Conservation (phyloP, 2,329 filamentous ascomycete species). For the Chrysoporthe puriensis region DNA sequence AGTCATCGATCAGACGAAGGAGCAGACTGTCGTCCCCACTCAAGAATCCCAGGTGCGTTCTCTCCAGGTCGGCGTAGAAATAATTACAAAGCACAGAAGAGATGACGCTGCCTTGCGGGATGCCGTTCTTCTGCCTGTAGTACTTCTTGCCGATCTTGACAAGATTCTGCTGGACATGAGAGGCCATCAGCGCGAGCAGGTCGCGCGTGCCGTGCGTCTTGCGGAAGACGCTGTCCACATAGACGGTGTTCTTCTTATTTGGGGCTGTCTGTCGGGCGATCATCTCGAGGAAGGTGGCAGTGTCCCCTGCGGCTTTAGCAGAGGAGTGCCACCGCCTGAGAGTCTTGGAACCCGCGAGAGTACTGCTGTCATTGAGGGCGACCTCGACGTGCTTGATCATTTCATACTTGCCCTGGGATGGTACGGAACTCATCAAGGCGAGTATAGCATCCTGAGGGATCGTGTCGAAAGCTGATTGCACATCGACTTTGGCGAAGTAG, state of each 20-base stretch:
- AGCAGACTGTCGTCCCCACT: slow-evolving; percentile 64
- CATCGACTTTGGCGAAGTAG: slow-evolving; percentile 92
- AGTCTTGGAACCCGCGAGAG: slow-evolving; percentile 40
- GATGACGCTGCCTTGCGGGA: slow-evolving; percentile 89
- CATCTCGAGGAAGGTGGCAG: slow-evolving; percentile 48
- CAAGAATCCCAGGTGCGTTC: slow-evolving; percentile 69
- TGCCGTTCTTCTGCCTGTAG: slow-evolving; percentile 85
- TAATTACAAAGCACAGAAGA: slow-evolving; percentile 91
- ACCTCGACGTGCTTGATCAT: slow-evolving; percentile 78
- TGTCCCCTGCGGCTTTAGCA: slow-evolving; percentile 50
- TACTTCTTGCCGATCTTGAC: slow-evolving; percentile 87
- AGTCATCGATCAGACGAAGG: slow-evolving; percentile 88
- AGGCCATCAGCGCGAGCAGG: slow-evolving; percentile 70
- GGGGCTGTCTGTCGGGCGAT: slow-evolving; percentile 45
- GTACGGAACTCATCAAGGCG: slow-evolving; percentile 63
- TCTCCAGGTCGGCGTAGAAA: slow-evolving; percentile 90
- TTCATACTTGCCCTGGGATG: slow-evolving; percentile 64
- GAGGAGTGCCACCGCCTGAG: slow-evolving; percentile 56
- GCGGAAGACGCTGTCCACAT: slow-evolving; percentile 70
- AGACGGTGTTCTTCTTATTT: slow-evolving; percentile 70
- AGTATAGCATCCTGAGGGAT: slow-evolving; percentile 83
- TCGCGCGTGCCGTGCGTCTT: slow-evolving; percentile 58
- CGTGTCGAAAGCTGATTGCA: slow-evolving; percentile 90
- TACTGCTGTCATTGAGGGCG: slow-evolving; percentile 46
- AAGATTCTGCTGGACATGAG: slow-evolving; percentile 84